phyloP scores from a whole-genome alignment of 2,329 filamentous ascomycete species.

The Colletotrichum phormii region DNA sequence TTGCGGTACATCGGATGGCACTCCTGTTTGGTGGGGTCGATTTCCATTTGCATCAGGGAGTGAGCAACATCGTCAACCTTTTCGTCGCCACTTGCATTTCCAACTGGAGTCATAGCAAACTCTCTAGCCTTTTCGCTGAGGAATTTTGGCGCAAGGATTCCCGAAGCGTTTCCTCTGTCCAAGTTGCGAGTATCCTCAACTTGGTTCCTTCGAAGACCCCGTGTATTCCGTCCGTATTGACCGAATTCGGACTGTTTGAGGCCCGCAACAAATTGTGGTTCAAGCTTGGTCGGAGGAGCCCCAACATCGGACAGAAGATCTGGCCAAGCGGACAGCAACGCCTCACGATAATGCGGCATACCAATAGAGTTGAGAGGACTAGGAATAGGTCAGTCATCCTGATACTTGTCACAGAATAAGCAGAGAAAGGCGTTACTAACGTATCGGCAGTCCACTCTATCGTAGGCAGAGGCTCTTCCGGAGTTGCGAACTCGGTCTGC shows the following conservation, averaged over 20 bases:
- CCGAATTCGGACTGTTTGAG: slow-evolving; percentile 81
- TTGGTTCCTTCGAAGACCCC: slow-evolving; percentile 82
- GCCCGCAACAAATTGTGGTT: slow-evolving; percentile 74
- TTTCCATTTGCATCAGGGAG: slow-evolving; percentile 73
- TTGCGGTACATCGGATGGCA: slow-evolving; percentile 91
- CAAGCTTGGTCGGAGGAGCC: slow-evolving; percentile 81
- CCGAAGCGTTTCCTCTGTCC: slow-evolving; percentile 70
- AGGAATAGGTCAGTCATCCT: background rate
- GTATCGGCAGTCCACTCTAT: slow-evolving; percentile 80
- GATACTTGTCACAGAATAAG: slow-evolving; percentile 18
- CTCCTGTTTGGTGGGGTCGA: slow-evolving; percentile 82
- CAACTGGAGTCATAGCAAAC: slow-evolving; percentile 59
- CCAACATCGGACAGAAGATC: slow-evolving; percentile 88
- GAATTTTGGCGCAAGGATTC: slow-evolving; percentile 85
- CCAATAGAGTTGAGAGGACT: slow-evolving; percentile 85
- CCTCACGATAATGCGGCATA: slow-evolving; percentile 93
- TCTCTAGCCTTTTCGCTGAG: slow-evolving; percentile 92
- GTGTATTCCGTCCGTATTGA: slow-evolving; percentile 81
- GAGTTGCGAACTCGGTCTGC: slow-evolving; percentile 81
- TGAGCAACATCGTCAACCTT: slow-evolving; percentile 69
- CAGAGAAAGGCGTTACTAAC: slow-evolving; percentile 54
- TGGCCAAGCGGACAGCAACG: slow-evolving; percentile 90
- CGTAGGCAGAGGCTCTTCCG: slow-evolving; percentile 65
- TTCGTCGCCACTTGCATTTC: slow-evolving; percentile 55
- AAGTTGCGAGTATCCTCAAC: slow-evolving; percentile 78